phyloP scores from a whole-genome alignment of 495 filamentous ascomycete genomes.

The Aspergillus conjunctus region DNA sequence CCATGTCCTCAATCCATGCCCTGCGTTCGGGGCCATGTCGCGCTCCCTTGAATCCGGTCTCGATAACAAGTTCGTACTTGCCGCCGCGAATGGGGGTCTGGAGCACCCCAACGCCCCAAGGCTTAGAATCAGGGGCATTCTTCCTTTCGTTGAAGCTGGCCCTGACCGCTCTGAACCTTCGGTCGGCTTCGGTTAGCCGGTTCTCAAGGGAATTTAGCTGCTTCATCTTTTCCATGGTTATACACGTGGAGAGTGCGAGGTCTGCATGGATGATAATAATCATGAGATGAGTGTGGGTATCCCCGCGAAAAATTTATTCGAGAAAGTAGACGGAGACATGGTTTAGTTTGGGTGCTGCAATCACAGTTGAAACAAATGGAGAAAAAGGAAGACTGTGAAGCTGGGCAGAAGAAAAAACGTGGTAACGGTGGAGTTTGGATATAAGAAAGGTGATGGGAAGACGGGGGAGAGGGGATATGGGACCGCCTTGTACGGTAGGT shows the following conservation, averaged over 20 bases:
- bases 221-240: conserved; percentile 3
- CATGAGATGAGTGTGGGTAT: neutral
- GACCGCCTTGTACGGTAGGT: neutral
- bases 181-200: neutral
- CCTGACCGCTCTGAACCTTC: neutral
- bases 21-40: neutral
- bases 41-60: neutral
- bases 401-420: neutral
- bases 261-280: neutral
- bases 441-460: neutral
- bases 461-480: neutral
- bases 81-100: neutral
- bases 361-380: neutral
- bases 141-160: conserved; percentile 3
- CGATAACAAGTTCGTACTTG: neutral
- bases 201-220: neutral
- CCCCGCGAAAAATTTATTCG: neutral
- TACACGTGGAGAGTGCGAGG: neutral
- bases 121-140: neutral
- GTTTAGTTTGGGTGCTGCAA: neutral
- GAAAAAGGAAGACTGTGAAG: conserved; percentile 2
- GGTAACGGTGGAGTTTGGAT: neutral
- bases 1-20: conserved; percentile 2
- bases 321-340: neutral
- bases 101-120: neutral